A percentile compares a stretch with the other conserved stretches of the same genome.
These are phyloP conservation scores for Colletotrichum sp. DNA, from an alignment of 2,329 filamentous ascomycete genomes.

Conservation along the genomic window DNA sequence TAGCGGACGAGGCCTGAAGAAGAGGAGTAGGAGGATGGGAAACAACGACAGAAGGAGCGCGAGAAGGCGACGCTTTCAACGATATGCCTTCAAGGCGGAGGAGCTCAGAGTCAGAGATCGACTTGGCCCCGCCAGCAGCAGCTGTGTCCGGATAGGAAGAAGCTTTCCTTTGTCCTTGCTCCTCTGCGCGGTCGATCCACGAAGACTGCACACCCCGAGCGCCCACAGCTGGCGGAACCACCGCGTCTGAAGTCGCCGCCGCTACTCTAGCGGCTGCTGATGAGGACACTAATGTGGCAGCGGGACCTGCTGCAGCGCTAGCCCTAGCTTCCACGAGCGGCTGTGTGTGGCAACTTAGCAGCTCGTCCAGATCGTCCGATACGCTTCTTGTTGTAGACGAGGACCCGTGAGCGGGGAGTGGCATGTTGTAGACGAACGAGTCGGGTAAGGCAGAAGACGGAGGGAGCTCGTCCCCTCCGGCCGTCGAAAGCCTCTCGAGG, in stretches of 20 bases:
- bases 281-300: slow-evolving; percentile 18
- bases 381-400: slow-evolving; percentile 14
- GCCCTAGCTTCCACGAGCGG: slow-evolving; percentile 15
- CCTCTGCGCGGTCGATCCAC: slow-evolving; percentile 16
- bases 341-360: slow-evolving; percentile 20
- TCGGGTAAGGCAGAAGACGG: slow-evolving; percentile 8
- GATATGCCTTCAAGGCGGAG: slow-evolving; percentile 52
- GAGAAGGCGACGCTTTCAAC: slow-evolving; percentile 33
- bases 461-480: slow-evolving; percentile 15
- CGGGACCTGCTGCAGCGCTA: slow-evolving; percentile 22
- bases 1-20: slow-evolving; percentile 33
- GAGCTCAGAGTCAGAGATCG: slow-evolving; percentile 55
- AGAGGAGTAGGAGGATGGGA: slow-evolving; percentile 21
- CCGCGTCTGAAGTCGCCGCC: slow-evolving; percentile 2
- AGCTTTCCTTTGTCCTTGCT: slow-evolving; percentile 21
- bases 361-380: slow-evolving; percentile 23
- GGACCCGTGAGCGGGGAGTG: slow-evolving; percentile 15
- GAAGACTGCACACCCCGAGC: slow-evolving; percentile 12
- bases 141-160: slow-evolving; percentile 23
- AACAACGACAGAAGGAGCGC: slow-evolving; percentile 21
- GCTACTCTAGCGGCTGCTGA: slow-evolving; percentile 14
- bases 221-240: slow-evolving; percentile 8
- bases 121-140: slow-evolving; percentile 25
- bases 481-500: slow-evolving; percentile 24
- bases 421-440: slow-evolving; percentile 22